phyloP scores from a whole-genome alignment of 257 asterid species.

The Nicotiana noctiflora region DNA sequence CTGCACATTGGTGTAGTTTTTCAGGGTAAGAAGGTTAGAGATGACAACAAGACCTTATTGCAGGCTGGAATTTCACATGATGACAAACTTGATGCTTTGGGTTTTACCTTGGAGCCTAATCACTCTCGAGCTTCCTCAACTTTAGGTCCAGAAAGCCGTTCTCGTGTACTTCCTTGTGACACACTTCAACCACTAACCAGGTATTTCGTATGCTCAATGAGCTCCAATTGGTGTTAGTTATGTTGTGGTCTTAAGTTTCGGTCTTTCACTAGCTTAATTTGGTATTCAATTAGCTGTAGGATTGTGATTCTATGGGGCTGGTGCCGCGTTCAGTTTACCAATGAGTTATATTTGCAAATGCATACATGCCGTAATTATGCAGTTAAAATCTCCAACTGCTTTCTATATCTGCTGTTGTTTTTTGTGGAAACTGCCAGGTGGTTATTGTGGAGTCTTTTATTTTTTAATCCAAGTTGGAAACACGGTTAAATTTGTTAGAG shows the following conservation, averaged over 20 bases:
- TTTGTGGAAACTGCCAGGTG: neutral
- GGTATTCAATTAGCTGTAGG: neutral
- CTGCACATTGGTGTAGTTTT: constrained; percentile 69
- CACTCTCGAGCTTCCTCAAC: constrained; percentile 28
- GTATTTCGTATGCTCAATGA: constrained; percentile 17
- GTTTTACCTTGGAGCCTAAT: constrained; percentile 74
- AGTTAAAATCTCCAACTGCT: neutral
- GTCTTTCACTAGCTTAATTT: neutral
- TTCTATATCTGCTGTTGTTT: neutral
- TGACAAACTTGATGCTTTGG: constrained; percentile 62
- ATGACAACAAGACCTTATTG: constrained; percentile 72
- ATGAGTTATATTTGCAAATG: neutral
- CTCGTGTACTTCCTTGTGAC: constrained; percentile 21
- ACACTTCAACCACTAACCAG: constrained; percentile 46
- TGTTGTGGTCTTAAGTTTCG: neutral
- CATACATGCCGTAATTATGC: neutral
- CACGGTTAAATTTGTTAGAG: no score
- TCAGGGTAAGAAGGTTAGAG: constrained; percentile 93
- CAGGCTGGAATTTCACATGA: constrained; percentile 79
- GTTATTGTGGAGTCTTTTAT: neutral
- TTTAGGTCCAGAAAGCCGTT: constrained; percentile 29
- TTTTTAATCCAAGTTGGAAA: no score
- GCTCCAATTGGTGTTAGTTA: neutral
- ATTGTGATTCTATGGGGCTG: neutral
- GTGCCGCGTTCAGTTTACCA: neutral